Base-by-base conservation (phyloP, 2,329 filamentous ascomycete genomes). In the Colletotrichum musae region DNA sequence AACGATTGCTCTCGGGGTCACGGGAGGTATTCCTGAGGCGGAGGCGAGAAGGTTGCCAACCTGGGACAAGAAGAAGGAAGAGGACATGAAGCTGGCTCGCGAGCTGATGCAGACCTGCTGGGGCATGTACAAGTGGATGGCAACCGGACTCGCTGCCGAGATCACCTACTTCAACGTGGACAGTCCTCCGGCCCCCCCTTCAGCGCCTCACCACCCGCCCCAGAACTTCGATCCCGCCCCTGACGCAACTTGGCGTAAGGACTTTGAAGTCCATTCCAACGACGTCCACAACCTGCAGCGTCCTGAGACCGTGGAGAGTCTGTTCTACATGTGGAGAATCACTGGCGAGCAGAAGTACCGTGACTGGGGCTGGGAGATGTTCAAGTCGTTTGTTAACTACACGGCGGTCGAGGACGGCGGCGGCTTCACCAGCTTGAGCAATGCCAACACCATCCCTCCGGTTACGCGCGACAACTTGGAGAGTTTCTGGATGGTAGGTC, bases 261-360 rank as follows among this genome's bases (percentile, higher is more conserved):
- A 98, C 77, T 95, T 92, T 75, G 82, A 89, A 16, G 91, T 99
- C 77, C 93, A 97, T 77, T 74, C 83, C n/a, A 87, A 89, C n/a
- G 96, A 99, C 79, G 84, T 87, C 60, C 96, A 98, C 82, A 99
- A 99, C 77, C 86, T 99, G 41, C 96, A 98, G 81, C 89, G 96
- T 39, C 96, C 96, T 0, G 96, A 99, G 84, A 98, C 96, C 0
- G 91, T 98, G n/a, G 96, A 99, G 83, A 95, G 91, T 69, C 84
- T 99, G 70, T 95, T 99, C 77, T 97, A 98, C 83, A 97, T 99
- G 94, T 99, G 95, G 93, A 92, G 96, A 71, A 97, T 99, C 79
- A 99, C 96, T 0, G 94, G 93, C 28, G 95, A 99, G 71, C 85
- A 89, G 47, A 92, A 90, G 73, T 99, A 99, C 81, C 89, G 96